Evolutionary conservation across 1,139 yeast genomes (phyloP).

Genomic region (Lodderomyces beijingensis): DNA sequence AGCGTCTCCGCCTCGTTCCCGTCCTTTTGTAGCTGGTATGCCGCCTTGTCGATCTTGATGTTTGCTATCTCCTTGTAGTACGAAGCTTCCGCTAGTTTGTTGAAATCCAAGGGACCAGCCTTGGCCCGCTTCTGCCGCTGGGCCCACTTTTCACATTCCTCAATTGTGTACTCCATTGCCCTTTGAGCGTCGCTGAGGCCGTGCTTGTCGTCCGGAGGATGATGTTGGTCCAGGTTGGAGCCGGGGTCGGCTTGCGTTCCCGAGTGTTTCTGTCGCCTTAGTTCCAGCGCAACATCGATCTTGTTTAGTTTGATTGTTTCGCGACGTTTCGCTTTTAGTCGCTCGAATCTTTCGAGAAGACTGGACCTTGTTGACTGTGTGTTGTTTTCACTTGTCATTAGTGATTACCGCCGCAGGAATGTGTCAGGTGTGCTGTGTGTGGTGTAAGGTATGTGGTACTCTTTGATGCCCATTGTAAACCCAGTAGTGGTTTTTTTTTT

Average conservation of each 20-base stretch:
- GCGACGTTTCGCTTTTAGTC: conserved; percentile 11
- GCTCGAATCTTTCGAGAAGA: conserved; percentile 8
- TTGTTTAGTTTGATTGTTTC: conserved; percentile 18
- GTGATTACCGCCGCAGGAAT: no score
- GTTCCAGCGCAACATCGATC: conserved; percentile 16
- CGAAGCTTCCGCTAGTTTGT: conserved; percentile 52
- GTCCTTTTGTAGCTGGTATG: conserved; percentile 27
- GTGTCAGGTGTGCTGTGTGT: no score
- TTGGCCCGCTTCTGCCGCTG: conserved; percentile 22
- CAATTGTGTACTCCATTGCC: conserved; percentile 47
- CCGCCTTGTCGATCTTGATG: conserved; percentile 36
- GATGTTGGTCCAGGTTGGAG: conserved; percentile 2
- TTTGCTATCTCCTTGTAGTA: conserved; percentile 45
- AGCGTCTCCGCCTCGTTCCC: conserved; percentile 7
- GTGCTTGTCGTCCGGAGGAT: conserved; percentile 4
- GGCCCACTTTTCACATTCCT: conserved; percentile 68
- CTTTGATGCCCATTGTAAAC: no score
- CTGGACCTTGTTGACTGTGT: no score
- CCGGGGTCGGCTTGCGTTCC: no score
- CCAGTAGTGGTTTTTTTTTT: no score
- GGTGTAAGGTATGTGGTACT: no score
- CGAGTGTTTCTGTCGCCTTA: conserved; percentile 8
- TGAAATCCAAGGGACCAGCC: conserved; percentile 35
- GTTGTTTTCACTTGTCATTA: no score
- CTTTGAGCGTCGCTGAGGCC: conserved; percentile 3